phyloP scores from a whole-genome alignment of 768 basidiomycete species.

The Panellus pusillus region DNA sequence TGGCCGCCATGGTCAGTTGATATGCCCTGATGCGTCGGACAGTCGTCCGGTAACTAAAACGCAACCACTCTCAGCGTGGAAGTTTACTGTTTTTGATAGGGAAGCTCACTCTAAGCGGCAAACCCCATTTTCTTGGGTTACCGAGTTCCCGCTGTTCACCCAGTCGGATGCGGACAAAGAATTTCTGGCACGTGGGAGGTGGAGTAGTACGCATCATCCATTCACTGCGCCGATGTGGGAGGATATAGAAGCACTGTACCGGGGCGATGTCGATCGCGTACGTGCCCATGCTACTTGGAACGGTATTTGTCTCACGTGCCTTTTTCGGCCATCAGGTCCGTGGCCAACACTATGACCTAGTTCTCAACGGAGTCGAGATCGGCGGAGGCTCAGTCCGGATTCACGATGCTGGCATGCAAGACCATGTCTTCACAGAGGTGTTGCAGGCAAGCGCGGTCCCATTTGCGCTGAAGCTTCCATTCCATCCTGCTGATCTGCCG shows the following conservation, averaged over 20 bases:
- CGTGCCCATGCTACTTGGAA: slow-evolving; percentile 20
- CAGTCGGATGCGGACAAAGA: slow-evolving; percentile 86
- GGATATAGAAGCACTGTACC: slow-evolving; percentile 76
- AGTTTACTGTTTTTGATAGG: slow-evolving; percentile 39
- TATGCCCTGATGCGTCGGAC: too few species aligned
- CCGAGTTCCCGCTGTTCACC: slow-evolving; percentile 92
- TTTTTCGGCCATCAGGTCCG: slow-evolving; percentile 58
- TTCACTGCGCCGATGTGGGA: slow-evolving; percentile 96
- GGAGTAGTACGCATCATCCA: slow-evolving; percentile 93
- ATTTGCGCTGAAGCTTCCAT: slow-evolving; percentile 8
- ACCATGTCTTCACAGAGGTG: slow-evolving; percentile 73
- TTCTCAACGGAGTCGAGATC: slow-evolving; percentile 91
- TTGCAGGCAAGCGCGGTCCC: slow-evolving; percentile 59
- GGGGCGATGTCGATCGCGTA: slow-evolving; percentile 62
- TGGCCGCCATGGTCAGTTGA: too few species aligned
- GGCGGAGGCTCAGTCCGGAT: slow-evolving; percentile 93
- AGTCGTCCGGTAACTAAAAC: slow-evolving; percentile 54
- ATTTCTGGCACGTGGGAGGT: slow-evolving; percentile 79
- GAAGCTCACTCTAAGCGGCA: slow-evolving; percentile 50
- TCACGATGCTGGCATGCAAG: slow-evolving; percentile 86
- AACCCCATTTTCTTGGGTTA: slow-evolving; percentile 93
- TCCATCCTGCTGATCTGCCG: slow-evolving; percentile 3
- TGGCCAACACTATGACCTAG: slow-evolving; percentile 95
- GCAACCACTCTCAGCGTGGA: slow-evolving; percentile 6
- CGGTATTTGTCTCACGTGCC: background rate